phyloP scores from a whole-genome alignment of 2,329 filamentous ascomycete species.

The Nothophaeocryptopus gaeumannii region DNA sequence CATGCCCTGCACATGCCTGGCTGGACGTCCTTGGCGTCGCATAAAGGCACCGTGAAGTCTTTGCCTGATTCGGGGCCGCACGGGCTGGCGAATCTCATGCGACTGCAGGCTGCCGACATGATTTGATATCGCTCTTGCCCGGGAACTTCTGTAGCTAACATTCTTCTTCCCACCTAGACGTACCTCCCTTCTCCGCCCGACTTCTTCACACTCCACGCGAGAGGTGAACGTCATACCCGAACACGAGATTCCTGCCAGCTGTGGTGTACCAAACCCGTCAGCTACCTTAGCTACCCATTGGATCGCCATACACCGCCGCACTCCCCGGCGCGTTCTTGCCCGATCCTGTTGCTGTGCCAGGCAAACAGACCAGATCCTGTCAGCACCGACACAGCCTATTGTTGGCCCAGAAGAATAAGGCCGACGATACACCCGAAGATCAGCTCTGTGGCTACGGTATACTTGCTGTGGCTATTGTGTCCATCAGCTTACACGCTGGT shows the following conservation, averaged over 20 bases:
- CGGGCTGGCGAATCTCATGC: conserved; percentile 9
- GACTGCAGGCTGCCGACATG: conserved; percentile 23
- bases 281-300: conserved; percentile 10
- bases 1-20: conserved; percentile 5
- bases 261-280: conserved; percentile 15
- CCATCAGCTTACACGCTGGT: conserved; percentile 16
- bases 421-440: conserved; percentile 18
- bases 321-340: conserved; percentile 9
- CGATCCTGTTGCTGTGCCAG: conserved; percentile 18
- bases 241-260: conserved; percentile 19
- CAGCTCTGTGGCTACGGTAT: not conserved
- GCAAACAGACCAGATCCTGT: conserved; percentile 15
- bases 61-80: conserved; percentile 5
- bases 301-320: conserved; percentile 12
- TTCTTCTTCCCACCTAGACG: conserved; percentile 12
- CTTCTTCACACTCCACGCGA: conserved; percentile 14
- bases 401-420: conserved; percentile 8
- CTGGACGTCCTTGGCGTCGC: conserved; percentile 9
- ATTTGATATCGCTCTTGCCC: conserved; percentile 21
- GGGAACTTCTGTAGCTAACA: conserved; percentile 15
- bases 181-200: conserved; percentile 14
- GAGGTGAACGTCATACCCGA: conserved; percentile 19
- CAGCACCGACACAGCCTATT: conserved; percentile 1
- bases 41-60: conserved; percentile 10
- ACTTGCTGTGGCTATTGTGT: not conserved